phyloP scores from a whole-genome alignment of 2,329 filamentous ascomycete species.

The Neoarthrinium moseri region DNA sequence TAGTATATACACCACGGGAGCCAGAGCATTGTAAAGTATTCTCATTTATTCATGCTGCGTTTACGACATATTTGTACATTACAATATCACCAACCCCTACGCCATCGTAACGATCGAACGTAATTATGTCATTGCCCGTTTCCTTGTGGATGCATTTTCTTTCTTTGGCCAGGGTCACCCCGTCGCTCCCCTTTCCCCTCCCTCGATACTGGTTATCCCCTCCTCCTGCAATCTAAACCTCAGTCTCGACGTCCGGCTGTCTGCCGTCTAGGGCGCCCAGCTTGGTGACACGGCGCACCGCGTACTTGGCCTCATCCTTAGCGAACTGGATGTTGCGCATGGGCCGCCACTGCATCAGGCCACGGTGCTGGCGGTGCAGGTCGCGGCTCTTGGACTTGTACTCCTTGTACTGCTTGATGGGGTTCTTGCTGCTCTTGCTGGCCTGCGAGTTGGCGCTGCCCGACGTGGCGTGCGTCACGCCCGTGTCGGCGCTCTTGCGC shows the following conservation, averaged over 20 bases:
- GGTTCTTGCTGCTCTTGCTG: slow-evolving; percentile 46
- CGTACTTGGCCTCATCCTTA: slow-evolving; percentile 82
- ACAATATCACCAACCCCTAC: not conserved
- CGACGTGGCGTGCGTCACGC: slow-evolving; percentile 19
- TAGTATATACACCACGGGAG: no score
- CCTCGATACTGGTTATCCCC: no score
- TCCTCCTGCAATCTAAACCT: no score
- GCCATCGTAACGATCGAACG: not conserved
- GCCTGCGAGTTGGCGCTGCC: slow-evolving; percentile 20
- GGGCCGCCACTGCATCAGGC: slow-evolving; percentile 93
- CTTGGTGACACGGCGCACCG: slow-evolving; percentile 71
- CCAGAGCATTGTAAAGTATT: no score
- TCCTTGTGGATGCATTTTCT: no score
- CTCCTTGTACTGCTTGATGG: slow-evolving; percentile 57
- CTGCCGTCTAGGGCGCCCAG: slow-evolving; percentile 76
- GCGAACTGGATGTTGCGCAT: slow-evolving; percentile 83
- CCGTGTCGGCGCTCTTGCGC: slow-evolving; percentile 8
- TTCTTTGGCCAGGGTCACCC: no score
- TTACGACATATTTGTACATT: not conserved
- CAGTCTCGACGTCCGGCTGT: slow-evolving; percentile 86
- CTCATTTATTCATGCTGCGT: slow-evolving; percentile 1
- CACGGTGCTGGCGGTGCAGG: slow-evolving; percentile 81
- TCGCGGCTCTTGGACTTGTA: slow-evolving; percentile 69
- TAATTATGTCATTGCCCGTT: slow-evolving; percentile 3
- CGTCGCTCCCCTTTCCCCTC: no score